Evolutionary conservation across 2,329 filamentous ascomycete genomes (phyloP).

Genomic region (Trichoderma citrinoviride): DNA sequence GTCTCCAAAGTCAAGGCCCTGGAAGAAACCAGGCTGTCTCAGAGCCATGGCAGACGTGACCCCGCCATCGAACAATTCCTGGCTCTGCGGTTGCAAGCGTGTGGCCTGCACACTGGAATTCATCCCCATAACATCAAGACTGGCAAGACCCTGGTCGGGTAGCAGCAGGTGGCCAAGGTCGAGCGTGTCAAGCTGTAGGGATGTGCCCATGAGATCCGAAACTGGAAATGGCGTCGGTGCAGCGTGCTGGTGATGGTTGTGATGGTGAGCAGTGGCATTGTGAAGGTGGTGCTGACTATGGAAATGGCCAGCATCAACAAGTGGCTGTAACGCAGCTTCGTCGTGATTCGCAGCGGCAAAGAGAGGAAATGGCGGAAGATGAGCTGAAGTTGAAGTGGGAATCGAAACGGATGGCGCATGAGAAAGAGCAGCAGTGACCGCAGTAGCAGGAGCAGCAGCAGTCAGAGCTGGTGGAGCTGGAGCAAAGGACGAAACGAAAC

Average conservation of each 20-base stretch:
- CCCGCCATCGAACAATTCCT: slow-evolving; percentile 4
- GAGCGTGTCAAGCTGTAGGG: slow-evolving; percentile 31
- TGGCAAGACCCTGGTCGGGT: slow-evolving; percentile 11
- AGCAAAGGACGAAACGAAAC: neutral
- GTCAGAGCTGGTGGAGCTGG: neutral
- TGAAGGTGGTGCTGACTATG: neutral
- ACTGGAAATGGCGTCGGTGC: slow-evolving; percentile 31
- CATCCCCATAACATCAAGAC: slow-evolving; percentile 23
- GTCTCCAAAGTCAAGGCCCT: slow-evolving; percentile 36
- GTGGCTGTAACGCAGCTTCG: neutral
- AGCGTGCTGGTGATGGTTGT: slow-evolving; percentile 1
- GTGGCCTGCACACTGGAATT: neutral
- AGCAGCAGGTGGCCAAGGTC: slow-evolving; percentile 27
- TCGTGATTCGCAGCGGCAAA: neutral
- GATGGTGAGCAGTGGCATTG: neutral
- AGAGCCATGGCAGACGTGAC: slow-evolving; percentile 23
- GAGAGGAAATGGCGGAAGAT: neutral
- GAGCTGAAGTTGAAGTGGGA: neutral
- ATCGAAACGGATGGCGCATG: neutral
- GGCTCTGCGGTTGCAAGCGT: neutral
- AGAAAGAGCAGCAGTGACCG: neutral
- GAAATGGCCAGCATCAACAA: neutral
- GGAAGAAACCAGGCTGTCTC: slow-evolving; percentile 32
- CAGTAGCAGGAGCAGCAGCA: neutral
- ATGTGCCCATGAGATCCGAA: slow-evolving; percentile 37